phyloP scores from a whole-genome alignment of 2,329 filamentous ascomycete genomes.

The Cladosporium sp. region DNA sequence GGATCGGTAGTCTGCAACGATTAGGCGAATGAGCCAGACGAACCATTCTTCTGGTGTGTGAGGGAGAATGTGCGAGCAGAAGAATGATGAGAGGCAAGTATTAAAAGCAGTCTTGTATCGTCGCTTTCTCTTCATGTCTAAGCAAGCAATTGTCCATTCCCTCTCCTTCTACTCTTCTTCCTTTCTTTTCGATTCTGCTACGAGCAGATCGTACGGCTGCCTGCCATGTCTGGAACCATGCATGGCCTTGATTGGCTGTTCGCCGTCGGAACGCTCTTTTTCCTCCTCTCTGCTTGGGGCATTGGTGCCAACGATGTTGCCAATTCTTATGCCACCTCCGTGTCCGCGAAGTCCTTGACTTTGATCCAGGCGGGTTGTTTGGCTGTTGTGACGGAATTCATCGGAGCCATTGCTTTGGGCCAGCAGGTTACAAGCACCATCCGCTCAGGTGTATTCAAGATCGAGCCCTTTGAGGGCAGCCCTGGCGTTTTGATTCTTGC shows the following conservation, averaged over 20 bases:
- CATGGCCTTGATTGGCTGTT: conserved; percentile 37
- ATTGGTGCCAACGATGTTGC: conserved; percentile 43
- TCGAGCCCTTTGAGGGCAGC: conserved; percentile 40
- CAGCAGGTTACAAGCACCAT: conserved; percentile 54
- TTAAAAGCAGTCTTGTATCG: neutral
- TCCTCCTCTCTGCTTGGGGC: conserved; percentile 58
- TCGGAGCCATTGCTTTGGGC: conserved; percentile 49
- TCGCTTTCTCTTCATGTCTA: neutral
- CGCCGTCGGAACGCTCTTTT: conserved; percentile 59
- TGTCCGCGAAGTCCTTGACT: conserved; percentile 45
- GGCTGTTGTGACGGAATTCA: conserved; percentile 45
- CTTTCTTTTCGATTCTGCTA: neutral
- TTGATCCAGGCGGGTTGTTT: conserved; percentile 46
- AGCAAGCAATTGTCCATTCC: neutral
- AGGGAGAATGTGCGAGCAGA: neutral
- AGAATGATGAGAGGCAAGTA: neutral
- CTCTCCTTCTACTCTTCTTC: neutral
- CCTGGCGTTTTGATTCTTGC: conserved; percentile 54
- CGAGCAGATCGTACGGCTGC: neutral
- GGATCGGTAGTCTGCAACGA: too few relatives aligned
- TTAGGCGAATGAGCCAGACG: too few relatives aligned
- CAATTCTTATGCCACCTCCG: conserved; percentile 48
- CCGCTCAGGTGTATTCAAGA: conserved; percentile 52
- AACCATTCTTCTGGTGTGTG: neutral
- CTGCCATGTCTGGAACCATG: neutral